Evolutionary conservation across 2,329 filamentous ascomycete species (phyloP), one percentile per base, ranked within the genome.

Genomic region (Aspergillus phoenicis): DNA sequence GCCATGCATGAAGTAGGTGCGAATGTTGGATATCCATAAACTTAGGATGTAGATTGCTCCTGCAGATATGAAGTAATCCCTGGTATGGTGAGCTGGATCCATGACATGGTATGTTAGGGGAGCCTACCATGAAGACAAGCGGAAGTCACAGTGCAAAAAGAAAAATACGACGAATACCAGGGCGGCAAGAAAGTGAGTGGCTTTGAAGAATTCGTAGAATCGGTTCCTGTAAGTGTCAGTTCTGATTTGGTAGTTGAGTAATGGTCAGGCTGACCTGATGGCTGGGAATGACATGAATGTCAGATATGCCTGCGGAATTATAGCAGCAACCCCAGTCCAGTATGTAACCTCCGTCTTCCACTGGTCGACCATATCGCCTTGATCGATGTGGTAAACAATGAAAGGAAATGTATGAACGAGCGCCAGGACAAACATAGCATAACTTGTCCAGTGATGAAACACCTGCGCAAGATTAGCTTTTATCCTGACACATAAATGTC

Each of bases 171-270:
- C 73, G 65, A 87, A 88, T 1, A 85, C 65, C 3, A 84, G 63
- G 0, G 81, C 84, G 3, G 80, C 79, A 20, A 84, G 59, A 61
- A 83, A 80, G 66, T 88, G 85, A 0, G 82, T 81, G 3, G 77
- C 78, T 65, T 87, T 87, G 81, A 88, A 88, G 67, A 85, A 84
- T 64, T 88, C 85, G 68, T 88, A 87, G 64, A 75, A 82, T 0
- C 81, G 77, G 56, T 83, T 82, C 4, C 84, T 85, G 26, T 10
- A 24, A 10, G 17, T 3, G 10, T 65, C 43, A 62, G 57, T 5
- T 5, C 4, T 33, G 24, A 8, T 1, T 10, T 22, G n/a, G 2
- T 17, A 3, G 8, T 17, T 41, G 8, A 24, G 15, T 43, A 2
- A 38, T 11, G 56, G 17, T 7, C 6, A 13, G 22, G 13, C 8